Conservation (phyloP, 169 alveolate species). For the Ichthyophthirius multifiliis region DNA sequence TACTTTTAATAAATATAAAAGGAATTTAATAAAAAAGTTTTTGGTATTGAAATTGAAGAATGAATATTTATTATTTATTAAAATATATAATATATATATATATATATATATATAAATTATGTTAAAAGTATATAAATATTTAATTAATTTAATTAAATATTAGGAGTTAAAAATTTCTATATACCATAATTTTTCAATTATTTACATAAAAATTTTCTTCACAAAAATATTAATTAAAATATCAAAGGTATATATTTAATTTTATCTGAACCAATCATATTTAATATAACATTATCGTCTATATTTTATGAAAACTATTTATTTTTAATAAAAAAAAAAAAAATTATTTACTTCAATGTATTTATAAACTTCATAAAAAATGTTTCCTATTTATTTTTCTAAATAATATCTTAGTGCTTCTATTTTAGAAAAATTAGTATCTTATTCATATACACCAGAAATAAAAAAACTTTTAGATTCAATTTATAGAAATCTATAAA, state of each 20-base stretch:
- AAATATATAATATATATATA: no score
- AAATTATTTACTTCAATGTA: neutral
- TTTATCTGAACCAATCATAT: constrained; percentile 27
- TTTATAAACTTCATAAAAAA: constrained; percentile 45
- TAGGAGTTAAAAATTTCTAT: no score
- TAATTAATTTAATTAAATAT: no score
- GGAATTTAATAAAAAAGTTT: no score
- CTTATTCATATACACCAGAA: constrained; percentile 55
- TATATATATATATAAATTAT: no score
- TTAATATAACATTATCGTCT: constrained; percentile 12
- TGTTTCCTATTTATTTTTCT: constrained; percentile 52
- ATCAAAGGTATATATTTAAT: constrained; percentile 45
- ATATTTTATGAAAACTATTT: neutral
- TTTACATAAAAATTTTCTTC: constrained; percentile 56
- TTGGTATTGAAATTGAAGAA: no score
- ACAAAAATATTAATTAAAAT: constrained; percentile 53
- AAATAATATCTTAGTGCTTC: constrained; percentile 64
- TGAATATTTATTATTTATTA: no score
- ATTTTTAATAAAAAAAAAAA: neutral
- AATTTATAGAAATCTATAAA: constrained; percentile 31
- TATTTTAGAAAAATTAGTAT: constrained; percentile 51
- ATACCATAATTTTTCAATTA: no score
- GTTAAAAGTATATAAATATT: no score
- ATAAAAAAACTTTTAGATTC: constrained; percentile 19
- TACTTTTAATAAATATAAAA: no score